Conservation (phyloP, 768 basidiomycete species). For the Hirschioporus abietinus region DNA sequence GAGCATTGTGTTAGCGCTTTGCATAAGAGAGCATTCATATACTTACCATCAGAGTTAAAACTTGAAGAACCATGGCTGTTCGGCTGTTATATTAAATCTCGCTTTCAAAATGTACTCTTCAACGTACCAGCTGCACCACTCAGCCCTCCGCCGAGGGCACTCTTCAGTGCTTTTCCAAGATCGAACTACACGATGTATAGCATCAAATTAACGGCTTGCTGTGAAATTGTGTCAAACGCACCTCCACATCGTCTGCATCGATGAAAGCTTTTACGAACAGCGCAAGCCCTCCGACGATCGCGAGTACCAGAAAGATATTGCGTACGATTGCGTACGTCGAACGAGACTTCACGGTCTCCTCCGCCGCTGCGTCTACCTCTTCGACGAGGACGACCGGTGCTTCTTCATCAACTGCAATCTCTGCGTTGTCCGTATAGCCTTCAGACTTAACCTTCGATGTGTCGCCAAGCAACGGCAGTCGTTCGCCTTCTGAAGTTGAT, state of each 20-base stretch:
- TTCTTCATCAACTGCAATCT: not conserved
- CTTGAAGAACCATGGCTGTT: slow-evolving; percentile 90
- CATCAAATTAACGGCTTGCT: not conserved
- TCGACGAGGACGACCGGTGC: not conserved
- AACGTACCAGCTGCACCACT: slow-evolving; percentile 74
- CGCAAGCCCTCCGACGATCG: slow-evolving; percentile 1
- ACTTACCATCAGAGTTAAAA: slow-evolving; percentile 72
- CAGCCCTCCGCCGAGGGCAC: slow-evolving; percentile 84
- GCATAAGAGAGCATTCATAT: not conserved
- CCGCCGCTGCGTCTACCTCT: not conserved
- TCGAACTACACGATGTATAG: slow-evolving; percentile 57
- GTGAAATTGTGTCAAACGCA: slow-evolving; percentile 19
- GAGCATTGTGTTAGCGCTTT: not conserved
- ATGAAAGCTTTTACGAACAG: slow-evolving; percentile 62
- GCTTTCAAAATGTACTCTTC: slow-evolving; percentile 10
- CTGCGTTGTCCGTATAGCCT: not conserved
- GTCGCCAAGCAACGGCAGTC: not conserved
- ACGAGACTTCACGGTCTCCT: not conserved
- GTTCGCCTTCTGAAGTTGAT: not conserved
- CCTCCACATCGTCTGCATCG: slow-evolving; percentile 62
- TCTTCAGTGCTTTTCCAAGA: slow-evolving; percentile 65
- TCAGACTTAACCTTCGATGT: not conserved
- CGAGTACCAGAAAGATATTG: not conserved
- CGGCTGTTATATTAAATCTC: slow-evolving; percentile 8
- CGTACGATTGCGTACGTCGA: not conserved